Evolutionary conservation across 2,329 filamentous ascomycete species (phyloP), one percentile per base, ranked within the genome.

Genomic region (Rhytidhysteron rufulum): DNA sequence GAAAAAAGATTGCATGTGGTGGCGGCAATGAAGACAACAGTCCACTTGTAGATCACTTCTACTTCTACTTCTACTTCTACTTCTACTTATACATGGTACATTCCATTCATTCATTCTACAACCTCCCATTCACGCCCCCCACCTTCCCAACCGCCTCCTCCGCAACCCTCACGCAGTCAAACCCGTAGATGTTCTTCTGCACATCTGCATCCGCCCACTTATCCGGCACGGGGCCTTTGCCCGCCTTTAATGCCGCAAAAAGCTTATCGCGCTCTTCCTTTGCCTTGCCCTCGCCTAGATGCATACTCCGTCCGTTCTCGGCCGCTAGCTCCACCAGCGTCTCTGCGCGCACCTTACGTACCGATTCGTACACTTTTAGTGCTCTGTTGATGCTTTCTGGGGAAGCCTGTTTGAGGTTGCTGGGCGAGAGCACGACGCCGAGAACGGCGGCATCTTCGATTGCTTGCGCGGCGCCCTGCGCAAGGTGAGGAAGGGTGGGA

Each of bases 401-500:
- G 9, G 42, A 47, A 0, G 68, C 67, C 4, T 63, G 65, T 1
- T 66, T 63, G 32, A 74, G 66, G 0, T 75, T 75, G 3, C 76
- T 54, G 9, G 68, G 70, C 0, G 67, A 53, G 1, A 82, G 66
- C 2, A 75, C 71, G 1, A 75, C 73, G 0, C 68, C 72, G 1
- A 82, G 57, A 0, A 80, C 78, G 0, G 74, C 78, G 0, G 73
- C 78, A 47, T 84, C 80, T 58, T 84, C 80, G 39, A 84, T 79
- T 0, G 80, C 79, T 54, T 83, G 79, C 1, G 80, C 80, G 0
- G 80, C 80, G 7, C 80, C 80, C 57, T 84, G 80, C 0, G 77
- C 78, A 39, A 83, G 66, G 57, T 83, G 80, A 1, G 80, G 80
- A 1, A 83, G 67, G 2, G 79, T 83, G 0, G 80, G 78, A 57